phyloP scores from a whole-genome alignment of 768 basidiomycete genomes.

The Boletellus sp. region DNA sequence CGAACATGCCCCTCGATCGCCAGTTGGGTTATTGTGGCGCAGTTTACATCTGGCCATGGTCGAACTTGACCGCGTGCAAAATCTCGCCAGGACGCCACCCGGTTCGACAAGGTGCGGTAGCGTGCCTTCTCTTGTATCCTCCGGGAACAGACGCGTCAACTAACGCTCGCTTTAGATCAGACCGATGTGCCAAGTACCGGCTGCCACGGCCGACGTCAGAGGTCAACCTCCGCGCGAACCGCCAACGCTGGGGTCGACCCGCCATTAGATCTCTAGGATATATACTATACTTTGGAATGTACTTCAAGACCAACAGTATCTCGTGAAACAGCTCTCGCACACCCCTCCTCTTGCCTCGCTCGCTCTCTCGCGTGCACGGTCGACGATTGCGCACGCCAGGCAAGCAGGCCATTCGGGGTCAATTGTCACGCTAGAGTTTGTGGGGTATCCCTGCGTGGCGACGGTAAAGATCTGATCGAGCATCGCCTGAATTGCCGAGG shows the following conservation, averaged over 20 bases:
- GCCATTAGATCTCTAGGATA: background rate
- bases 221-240: slow-evolving; percentile 1
- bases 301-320: slow-evolving; percentile 32
- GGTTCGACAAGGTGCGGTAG: background rate
- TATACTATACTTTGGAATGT: background rate
- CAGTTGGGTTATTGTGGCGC: slow-evolving; percentile 17
- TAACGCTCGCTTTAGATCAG: slow-evolving; percentile 11
- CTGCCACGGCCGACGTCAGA: slow-evolving; percentile 9
- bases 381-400: slow-evolving; percentile 50
- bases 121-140: slow-evolving; percentile 4
- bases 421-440: slow-evolving; percentile 20
- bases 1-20: background rate
- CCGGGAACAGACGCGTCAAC: slow-evolving; percentile 4
- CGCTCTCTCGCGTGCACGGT: slow-evolving; percentile 36
- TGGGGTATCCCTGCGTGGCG: slow-evolving; percentile 42
- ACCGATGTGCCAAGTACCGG: slow-evolving; percentile 8
- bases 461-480: slow-evolving; percentile 43
- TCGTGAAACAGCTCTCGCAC: slow-evolving; percentile 27
- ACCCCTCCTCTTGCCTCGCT: slow-evolving; percentile 28
- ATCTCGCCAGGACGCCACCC: slow-evolving; percentile 18
- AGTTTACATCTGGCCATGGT: slow-evolving; percentile 5
- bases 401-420: slow-evolving; percentile 47
- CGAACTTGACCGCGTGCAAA: background rate
- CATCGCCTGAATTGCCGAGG: slow-evolving; percentile 39
- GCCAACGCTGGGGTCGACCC: background rate